Base-by-base conservation (phyloP, 2,329 filamentous ascomycete genomes). In the Epicoccum sorghinum region DNA sequence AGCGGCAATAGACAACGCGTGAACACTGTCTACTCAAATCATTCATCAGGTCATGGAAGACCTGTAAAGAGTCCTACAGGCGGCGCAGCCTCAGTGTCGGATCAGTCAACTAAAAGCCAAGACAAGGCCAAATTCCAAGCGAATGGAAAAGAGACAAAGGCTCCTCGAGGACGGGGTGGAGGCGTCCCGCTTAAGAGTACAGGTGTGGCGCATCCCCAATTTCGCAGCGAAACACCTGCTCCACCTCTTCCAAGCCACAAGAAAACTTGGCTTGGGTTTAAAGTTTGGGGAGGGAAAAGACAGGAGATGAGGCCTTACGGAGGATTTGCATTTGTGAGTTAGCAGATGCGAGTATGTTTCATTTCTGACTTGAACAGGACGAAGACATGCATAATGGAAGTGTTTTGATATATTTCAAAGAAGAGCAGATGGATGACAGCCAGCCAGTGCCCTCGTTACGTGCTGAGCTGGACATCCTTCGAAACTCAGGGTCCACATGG, bases 381-480 rank as follows among this genome's bases (percentile, higher is more conserved):
- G 65, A 72, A 33, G 70, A 75, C 24, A 71, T 77, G 72, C 70
- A 75, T 36, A 59, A 55, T 9, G 75, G 75, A 6, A 71, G 69
- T 38, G 75, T 75, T 13, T 52, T 73, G 25, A 69, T 74, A 13
- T 76, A 72, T 52, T 76, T 77, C 55, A 74, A 68, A 45, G 74
- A 77, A 52, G 73, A 77, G 54, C 72, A 75, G 35, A 40, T 57
- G 7, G 64, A 69, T 5, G 66, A 74, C 18, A 66, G 73, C n/a
- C 66, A 66, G n/a, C 69, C 73, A 7, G 41, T 70, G 9, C 70
- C 73, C 13, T 71, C 73, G 12, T 64, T 77, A 23, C 68, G 71
- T 14, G 69, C 72, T 6, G 67, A 75, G 35, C 56, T 71, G 7
- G 65, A 71, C 5, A 64, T 73, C 13, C 64, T 77, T 1, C 69